phyloP scores from a whole-genome alignment of 371 early-diverging fungal genomes.

The Umbelopsis sp. region DNA sequence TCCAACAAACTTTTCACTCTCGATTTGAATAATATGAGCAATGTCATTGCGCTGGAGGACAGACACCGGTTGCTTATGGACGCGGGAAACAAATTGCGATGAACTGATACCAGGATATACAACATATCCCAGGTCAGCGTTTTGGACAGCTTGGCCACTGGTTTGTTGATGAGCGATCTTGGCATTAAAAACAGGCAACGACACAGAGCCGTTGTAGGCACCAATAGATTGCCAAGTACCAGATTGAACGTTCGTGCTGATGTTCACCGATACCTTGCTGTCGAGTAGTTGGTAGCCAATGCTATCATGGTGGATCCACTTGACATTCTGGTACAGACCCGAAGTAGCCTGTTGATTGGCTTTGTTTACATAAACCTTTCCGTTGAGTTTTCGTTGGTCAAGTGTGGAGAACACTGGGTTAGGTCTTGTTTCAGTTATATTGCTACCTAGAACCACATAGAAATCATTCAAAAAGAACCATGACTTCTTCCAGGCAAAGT shows the following conservation, averaged over 20 bases:
- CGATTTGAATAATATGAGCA: conserved; percentile 30
- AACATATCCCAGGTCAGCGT: not conserved
- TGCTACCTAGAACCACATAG: conserved; percentile 34
- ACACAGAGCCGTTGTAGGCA: conserved; percentile 25
- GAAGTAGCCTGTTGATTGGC: conserved; percentile 21
- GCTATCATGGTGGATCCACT: conserved; percentile 31
- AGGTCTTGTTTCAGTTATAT: conserved; percentile 24
- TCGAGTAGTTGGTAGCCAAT: conserved; percentile 35
- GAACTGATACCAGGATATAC: conserved; percentile 22
- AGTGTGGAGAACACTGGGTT: conserved; percentile 31
- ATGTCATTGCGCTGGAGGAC: conserved; percentile 21
- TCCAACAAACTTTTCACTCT: conserved; percentile 24
- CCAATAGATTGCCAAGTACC: conserved; percentile 33
- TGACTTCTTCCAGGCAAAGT: conserved; percentile 34
- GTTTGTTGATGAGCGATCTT: conserved; percentile 19
- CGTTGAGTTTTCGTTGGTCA: conserved; percentile 33
- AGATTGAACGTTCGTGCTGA: conserved; percentile 23
- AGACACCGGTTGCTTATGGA: conserved; percentile 17
- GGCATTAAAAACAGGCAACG: conserved; percentile 26
- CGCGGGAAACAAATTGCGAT: conserved; percentile 6
- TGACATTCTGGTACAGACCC: conserved; percentile 10
- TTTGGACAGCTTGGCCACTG: not conserved
- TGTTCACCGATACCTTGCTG: conserved; percentile 15
- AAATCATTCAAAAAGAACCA: conserved; percentile 34
- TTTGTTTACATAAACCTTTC: conserved; percentile 26